Conservation (phyloP, 2,329 filamentous ascomycete species). For the Fusarium sp. region DNA sequence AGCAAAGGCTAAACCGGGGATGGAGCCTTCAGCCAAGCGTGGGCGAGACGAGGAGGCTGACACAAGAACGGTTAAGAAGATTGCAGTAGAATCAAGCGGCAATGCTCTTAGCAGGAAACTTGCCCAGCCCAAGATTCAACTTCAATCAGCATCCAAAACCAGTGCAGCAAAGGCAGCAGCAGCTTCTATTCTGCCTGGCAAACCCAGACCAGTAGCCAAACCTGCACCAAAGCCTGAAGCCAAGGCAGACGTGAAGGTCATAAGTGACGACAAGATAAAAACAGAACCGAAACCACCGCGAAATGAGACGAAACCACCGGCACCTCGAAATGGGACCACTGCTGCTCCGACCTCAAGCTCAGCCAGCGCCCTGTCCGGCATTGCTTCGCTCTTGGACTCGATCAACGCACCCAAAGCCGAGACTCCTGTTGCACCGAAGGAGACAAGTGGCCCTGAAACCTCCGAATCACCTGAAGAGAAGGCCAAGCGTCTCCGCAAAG, state of each 20-base stretch:
- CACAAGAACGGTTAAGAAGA: conserved; percentile 56
- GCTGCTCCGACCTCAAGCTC: conserved; percentile 15
- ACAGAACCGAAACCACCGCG: conserved; percentile 44
- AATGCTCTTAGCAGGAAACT: conserved; percentile 56
- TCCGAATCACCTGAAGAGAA: conserved; percentile 76
- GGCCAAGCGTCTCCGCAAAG: conserved; percentile 76
- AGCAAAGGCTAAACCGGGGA: conserved; percentile 51
- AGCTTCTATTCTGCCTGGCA: conserved; percentile 61
- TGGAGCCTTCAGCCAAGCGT: conserved; percentile 51
- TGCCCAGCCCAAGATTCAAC: conserved; percentile 51
- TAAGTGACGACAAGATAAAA: conserved; percentile 50
- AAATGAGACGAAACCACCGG: conserved; percentile 47
- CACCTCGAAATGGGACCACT: conserved; percentile 49
- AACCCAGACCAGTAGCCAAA: conserved; percentile 59
- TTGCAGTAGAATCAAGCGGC: conserved; percentile 55
- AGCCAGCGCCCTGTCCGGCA: conserved; percentile 57
- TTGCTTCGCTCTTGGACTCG: conserved; percentile 66
- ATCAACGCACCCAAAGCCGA: conserved; percentile 59
- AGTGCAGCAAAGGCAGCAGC: conserved; percentile 48
- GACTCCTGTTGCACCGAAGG: conserved; percentile 62
- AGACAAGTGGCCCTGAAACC: conserved; percentile 59
- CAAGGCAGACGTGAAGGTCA: conserved; percentile 44
- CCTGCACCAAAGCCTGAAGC: conserved; percentile 53
- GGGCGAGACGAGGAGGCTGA: conserved; percentile 56
- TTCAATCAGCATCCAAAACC: conserved; percentile 47